Evolutionary conservation across 495 filamentous ascomycete genomes (phyloP).

Genomic region (Aspergillus leporis): DNA sequence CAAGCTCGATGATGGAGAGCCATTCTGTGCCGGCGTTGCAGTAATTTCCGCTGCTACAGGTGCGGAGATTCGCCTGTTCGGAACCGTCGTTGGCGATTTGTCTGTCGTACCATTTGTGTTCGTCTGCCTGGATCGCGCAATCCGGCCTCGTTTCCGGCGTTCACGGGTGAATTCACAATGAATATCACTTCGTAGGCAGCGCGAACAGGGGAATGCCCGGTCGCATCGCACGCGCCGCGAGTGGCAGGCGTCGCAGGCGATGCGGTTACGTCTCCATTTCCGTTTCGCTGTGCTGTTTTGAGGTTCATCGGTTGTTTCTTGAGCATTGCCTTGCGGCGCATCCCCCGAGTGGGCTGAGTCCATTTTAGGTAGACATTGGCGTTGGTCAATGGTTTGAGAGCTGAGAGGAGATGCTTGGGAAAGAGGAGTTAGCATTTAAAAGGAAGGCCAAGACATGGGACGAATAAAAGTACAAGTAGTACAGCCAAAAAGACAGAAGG

Average conservation of each 20-base stretch:
- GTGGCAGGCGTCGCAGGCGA: constrained; percentile 50
- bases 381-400: not conserved
- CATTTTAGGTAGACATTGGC: constrained; percentile 39
- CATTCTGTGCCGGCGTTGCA: constrained; percentile 25
- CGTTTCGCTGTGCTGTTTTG: constrained; percentile 35
- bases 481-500: constrained; percentile 1
- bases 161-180: constrained; percentile 49
- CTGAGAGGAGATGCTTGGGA: not conserved
- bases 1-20: constrained; percentile 30
- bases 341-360: constrained; percentile 37
- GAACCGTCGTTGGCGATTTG: not conserved
- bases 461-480: not conserved
- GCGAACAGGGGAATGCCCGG: constrained; percentile 48
- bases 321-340: constrained; percentile 18
- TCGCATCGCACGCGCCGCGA: constrained; percentile 50
- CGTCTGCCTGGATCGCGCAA: constrained; percentile 35
- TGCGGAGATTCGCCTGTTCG: constrained; percentile 6
- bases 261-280: constrained; percentile 48
- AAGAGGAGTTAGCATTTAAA: not conserved
- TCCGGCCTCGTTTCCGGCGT: constrained; percentile 46
- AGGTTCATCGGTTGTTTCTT: constrained; percentile 30
- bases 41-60: constrained; percentile 12
- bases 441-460: not conserved
- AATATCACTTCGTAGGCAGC: constrained; percentile 45
- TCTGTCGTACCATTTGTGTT: constrained; percentile 14